These are phyloP conservation scores for Salvia sclarea DNA, from an alignment of 305 asterid genomes.

Conservation along the genomic window DNA sequence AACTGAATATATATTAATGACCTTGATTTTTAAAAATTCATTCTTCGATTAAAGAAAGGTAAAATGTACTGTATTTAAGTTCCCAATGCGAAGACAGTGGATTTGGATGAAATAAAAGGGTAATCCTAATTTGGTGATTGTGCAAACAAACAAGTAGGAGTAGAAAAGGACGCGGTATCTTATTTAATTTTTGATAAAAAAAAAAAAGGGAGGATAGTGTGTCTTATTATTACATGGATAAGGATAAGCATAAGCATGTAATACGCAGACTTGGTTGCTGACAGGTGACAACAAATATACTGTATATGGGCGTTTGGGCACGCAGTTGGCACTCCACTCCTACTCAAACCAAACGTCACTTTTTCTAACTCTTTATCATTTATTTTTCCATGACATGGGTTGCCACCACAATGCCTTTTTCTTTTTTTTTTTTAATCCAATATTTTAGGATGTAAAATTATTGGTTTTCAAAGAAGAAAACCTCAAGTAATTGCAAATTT, in stretches of 20 bases:
- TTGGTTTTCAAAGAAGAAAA: too few relatives aligned
- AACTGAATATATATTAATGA: too few relatives aligned
- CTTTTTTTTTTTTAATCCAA: too few relatives aligned
- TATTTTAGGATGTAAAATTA: too few relatives aligned
- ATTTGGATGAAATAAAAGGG: background rate
- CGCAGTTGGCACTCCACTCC: background rate
- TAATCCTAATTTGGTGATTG: background rate
- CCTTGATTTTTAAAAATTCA: background rate
- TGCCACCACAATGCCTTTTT: too few relatives aligned
- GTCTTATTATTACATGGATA: background rate
- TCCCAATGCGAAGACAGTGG: background rate
- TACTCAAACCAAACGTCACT: background rate
- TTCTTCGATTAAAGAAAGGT: background rate
- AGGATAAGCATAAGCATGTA: background rate
- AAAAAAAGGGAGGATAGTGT: background rate
- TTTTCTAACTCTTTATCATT: background rate
- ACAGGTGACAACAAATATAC: too few relatives aligned
- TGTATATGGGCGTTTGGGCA: constrained; percentile 20
- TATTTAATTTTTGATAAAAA: background rate
- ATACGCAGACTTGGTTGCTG: background rate
- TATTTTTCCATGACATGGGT: constrained; percentile 1
- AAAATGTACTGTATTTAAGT: background rate
- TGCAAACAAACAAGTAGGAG: background rate
- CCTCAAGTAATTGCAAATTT: too few relatives aligned
- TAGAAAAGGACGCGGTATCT: too few relatives aligned